Conservation (phyloP, 257 asterid genomes). For the Scutellaria baicalensis region DNA sequence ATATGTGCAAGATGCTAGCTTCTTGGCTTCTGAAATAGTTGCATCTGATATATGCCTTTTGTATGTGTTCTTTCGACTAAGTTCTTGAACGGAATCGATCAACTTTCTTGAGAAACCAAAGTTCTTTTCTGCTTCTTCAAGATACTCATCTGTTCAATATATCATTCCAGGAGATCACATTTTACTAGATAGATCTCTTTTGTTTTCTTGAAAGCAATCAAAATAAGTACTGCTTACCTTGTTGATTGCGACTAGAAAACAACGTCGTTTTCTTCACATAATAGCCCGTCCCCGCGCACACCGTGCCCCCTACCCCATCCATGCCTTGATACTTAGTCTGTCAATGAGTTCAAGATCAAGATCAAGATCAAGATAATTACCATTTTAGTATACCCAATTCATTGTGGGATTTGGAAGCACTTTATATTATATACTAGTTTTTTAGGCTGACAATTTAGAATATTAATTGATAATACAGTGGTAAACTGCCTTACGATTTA, state of each 20-base stretch:
- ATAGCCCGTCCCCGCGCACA: conserved; percentile 73
- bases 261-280: conserved; percentile 61
- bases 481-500: too few species aligned
- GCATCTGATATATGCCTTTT: conserved; percentile 21
- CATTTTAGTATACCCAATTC: too few species aligned
- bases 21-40: conserved; percentile 45
- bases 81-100: conserved; percentile 39
- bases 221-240: conserved; percentile 25
- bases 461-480: too few species aligned
- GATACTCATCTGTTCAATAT: conserved; percentile 36
- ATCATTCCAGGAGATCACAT: not conserved
- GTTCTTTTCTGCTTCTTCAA: conserved; percentile 32
- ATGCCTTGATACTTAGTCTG: conserved; percentile 87
- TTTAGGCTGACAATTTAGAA: too few species aligned
- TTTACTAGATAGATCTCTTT: not conserved
- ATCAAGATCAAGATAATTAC: too few species aligned
- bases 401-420: too few species aligned
- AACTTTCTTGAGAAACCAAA: conserved; percentile 46
- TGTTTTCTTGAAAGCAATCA: too few species aligned
- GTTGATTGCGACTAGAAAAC: conserved; percentile 37
- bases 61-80: conserved; percentile 13
- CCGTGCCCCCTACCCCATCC: conserved; percentile 67
- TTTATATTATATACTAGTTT: too few species aligned
- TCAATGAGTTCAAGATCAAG: not conserved
- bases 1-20: conserved; percentile 58